phyloP scores from a whole-genome alignment of 2,329 filamentous ascomycete species.

The Plenodomus lindquistii region DNA sequence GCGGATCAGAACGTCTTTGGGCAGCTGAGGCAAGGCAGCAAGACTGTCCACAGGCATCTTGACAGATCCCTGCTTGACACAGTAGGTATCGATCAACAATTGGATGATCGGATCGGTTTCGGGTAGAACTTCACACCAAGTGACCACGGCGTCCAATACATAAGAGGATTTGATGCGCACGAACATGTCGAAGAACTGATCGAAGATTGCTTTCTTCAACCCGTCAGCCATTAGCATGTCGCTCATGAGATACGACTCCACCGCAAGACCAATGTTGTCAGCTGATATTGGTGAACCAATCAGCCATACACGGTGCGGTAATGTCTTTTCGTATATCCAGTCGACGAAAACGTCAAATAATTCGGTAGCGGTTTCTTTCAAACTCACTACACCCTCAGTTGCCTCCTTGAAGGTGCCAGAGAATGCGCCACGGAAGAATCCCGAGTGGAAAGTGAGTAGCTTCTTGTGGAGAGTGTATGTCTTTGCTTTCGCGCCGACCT shows the following conservation, averaged over 20 bases:
- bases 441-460: slow-evolving; percentile 1
- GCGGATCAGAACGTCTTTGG: too few relatives aligned
- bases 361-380: background rate
- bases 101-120: background rate
- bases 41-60: too few relatives aligned
- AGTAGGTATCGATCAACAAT: too few relatives aligned
- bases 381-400: background rate
- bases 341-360: slow-evolving; percentile 7
- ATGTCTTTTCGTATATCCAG: slow-evolving; percentile 7
- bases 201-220: background rate
- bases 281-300: background rate
- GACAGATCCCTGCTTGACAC: too few relatives aligned
- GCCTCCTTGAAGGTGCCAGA: slow-evolving; percentile 1
- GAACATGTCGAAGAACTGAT: background rate
- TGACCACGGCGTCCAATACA: background rate
- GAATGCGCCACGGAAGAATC: slow-evolving; percentile 4
- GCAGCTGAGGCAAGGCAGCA: too few relatives aligned
- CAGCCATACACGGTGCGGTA: background rate
- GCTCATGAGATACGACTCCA: background rate
- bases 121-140: background rate
- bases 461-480: slow-evolving; percentile 2
- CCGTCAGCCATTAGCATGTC: background rate
- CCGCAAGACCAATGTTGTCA: background rate
- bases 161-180: background rate
- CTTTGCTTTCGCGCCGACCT: background rate